Base-by-base conservation (phyloP, 192 early-diverging fungal genomes). In the Linnemannia zychae region DNA sequence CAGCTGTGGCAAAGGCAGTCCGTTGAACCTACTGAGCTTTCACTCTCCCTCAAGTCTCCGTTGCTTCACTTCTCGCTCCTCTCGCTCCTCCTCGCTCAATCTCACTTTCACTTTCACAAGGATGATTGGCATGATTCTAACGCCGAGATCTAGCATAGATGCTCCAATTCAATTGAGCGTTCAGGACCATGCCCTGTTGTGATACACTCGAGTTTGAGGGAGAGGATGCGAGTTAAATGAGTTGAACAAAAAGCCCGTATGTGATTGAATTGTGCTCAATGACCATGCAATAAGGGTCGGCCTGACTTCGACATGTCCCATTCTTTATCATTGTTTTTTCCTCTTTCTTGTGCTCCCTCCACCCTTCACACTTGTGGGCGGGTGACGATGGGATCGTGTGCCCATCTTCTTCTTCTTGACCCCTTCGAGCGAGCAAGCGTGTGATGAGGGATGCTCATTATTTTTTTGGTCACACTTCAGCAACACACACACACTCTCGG, bases 311-410 rank as follows among this genome's bases (percentile, higher is more conserved):
- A 63, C 28, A 13, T 9, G 57, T 7, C 13, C 28, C n/a, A n/a
- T 33, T 31, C 28, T 63, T 31, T 63, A 6, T 24, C 7, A 0
- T 60, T 60, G n/a, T n/a, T 60, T 60, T 63, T 20, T 57, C 31
- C 31, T 33, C 9, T 63, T n/a, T 60, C 7, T 60, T 63, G 28
- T 31, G 28, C 28, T 63, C 24, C 28, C 24, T 63, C 13, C 28
- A 31, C 57, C 28, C 31, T 49, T n/a, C n/a, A n/a, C n/a, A n/a
- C n/a, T n/a, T n/a, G n/a, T 71, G 70, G 38, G 28, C 71, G 71
- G 71, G 71, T 72, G 71, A 72, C 22, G 57, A 63, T 63, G 57
- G 20, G 46, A 72, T 72, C 71, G 71, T 72, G 71, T 72, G 71
- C 47, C 34, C 46, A 47, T 72, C 34, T n/a, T 53, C 37, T 52